Evolutionary conservation across 345 rosid species (phyloP).

Genomic region (Hypericum perforatum): DNA sequence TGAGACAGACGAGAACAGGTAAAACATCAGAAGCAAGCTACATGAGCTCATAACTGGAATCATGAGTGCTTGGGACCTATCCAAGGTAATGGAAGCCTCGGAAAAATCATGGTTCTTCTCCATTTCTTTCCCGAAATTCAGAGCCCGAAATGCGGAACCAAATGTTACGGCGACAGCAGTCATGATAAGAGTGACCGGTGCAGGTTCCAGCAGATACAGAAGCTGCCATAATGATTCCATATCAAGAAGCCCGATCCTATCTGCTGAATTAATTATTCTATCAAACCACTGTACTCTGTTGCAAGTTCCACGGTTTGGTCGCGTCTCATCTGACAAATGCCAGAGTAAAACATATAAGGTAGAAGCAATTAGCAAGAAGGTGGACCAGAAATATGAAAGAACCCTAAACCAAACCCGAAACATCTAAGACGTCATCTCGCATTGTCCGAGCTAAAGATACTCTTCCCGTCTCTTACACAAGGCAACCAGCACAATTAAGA

Average conservation of each 20-base stretch:
- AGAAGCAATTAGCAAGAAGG: too few species aligned
- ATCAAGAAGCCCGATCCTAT: conserved; percentile 11
- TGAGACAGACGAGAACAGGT: conserved; percentile 83
- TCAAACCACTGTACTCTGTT: conserved; percentile 9
- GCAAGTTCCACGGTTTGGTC: not conserved
- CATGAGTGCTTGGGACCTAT: conserved; percentile 86
- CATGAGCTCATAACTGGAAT: conserved; percentile 97
- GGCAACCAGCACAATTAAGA: too few species aligned
- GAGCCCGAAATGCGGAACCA: conserved; percentile 88
- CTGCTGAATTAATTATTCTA: conserved; percentile 2
- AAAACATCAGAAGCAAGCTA: conserved; percentile 94
- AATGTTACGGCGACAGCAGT: conserved; percentile 88
- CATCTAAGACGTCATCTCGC: too few species aligned
- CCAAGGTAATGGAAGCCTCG: conserved; percentile 76
- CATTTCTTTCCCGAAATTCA: conserved; percentile 92
- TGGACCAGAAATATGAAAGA: too few species aligned
- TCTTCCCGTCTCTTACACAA: too few species aligned
- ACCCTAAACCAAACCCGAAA: too few species aligned
- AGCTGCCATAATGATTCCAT: conserved; percentile 86
- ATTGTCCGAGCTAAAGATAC: too few species aligned
- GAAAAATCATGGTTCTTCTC: conserved; percentile 80
- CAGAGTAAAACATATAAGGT: too few species aligned
- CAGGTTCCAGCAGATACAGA: conserved; percentile 75
- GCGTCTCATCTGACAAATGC: too few species aligned
- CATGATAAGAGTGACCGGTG: conserved; percentile 66